Evolutionary conservation across 768 basidiomycete genomes (phyloP), one percentile per base, ranked within the genome.

Genomic region (Phaeolepiota aurea): DNA sequence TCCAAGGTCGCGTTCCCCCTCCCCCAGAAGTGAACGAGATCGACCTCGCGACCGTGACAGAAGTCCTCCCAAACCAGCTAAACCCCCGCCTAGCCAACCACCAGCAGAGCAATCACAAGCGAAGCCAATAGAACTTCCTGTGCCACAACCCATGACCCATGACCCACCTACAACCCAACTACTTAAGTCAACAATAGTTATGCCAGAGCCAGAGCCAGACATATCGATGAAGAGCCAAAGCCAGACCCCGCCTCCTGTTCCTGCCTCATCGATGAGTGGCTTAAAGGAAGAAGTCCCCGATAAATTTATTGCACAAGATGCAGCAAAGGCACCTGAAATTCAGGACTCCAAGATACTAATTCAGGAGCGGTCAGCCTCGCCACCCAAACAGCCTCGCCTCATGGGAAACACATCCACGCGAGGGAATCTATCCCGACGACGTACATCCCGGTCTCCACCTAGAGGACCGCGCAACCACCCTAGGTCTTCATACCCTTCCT

Each of bases 391-490:
- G 22, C 48, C 56, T 5, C 50, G 51, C 5, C 34, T 45, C 32
- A 47, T 49, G 34, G 47, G 32, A 25, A 43, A 43, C 20, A 40
- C 42, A 16, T 45, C 44, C 11, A 28, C 33, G 5, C 49, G 48
- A 5, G 45, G 41, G 4, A 32, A 37, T 3, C 31, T 44, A 43
- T 45, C 53, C 32, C 50, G 51, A 10, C 49, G 46, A 37, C 52
- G 55, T 23, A 15, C 37, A 28, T 49, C 56, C 23, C 63, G 61
- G 20, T 66, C 66, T 3, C 69, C 68, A 9, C 66, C 69, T 14
- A 58, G 64, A 41, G 68, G 63, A 1, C 69, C 68, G 32, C 64
- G 65, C 16, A 53, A 48, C 34, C 50, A 59, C 38, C 32, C 48
- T n/a, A 52, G 45, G 37, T 44, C 45, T 20, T 43, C 47, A 36